These are phyloP conservation scores for Beauveria medogensis DNA, from an alignment of 2,329 filamentous ascomycete species.

Conservation along the genomic window DNA sequence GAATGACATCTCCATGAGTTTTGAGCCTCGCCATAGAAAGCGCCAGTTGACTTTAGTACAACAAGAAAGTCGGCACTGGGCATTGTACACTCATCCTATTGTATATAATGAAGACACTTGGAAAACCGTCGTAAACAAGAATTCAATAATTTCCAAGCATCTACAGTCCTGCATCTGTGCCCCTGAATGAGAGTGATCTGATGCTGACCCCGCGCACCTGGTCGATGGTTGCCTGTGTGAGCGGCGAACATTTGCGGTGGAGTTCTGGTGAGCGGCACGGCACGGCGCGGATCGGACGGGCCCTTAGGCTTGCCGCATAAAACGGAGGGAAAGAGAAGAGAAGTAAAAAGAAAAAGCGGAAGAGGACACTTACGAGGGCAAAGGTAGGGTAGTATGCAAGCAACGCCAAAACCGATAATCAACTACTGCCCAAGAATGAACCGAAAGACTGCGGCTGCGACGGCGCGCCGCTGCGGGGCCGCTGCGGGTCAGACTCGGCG, in stretches of 20 bases:
- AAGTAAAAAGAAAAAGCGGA: neutral
- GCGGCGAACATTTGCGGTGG: slow-evolving; percentile 57
- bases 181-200: neutral
- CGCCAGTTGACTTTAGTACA: neutral
- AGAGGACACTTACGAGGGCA: slow-evolving; percentile 31
- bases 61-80: neutral
- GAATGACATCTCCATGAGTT: neutral
- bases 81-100: neutral
- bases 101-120: neutral
- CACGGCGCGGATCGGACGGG: no score
- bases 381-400: slow-evolving; percentile 38
- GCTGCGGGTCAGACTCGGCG: neutral
- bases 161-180: neutral
- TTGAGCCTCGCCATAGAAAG: neutral
- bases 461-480: neutral
- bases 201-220: slow-evolving; percentile 30
- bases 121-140: neutral
- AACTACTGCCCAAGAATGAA: slow-evolving; percentile 45
- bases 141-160: neutral
- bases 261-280: neutral
- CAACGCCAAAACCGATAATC: slow-evolving; percentile 45
- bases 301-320: no score
- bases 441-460: slow-evolving; percentile 9
- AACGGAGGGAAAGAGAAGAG: no score
- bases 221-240: slow-evolving; percentile 41